Evolutionary conservation across 2,329 filamentous ascomycete species (phyloP).

Genomic region (Penicillium sp.): DNA sequence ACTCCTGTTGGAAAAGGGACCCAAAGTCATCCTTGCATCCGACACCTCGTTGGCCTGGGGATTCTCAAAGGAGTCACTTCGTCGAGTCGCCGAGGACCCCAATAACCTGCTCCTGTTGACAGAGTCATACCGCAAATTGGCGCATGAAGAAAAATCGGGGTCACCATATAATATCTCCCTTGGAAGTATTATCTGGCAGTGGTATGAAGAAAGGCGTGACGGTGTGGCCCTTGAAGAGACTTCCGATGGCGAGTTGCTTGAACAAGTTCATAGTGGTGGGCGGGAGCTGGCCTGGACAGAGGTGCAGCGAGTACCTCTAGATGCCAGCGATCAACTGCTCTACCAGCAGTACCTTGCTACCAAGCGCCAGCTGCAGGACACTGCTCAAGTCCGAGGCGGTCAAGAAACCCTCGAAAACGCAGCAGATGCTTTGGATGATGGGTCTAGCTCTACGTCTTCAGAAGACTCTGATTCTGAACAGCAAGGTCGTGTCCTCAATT

Average conservation of each 20-base stretch:
- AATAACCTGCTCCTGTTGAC: conserved; percentile 86
- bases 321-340: conserved; percentile 71
- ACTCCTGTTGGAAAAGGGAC: conserved; percentile 56
- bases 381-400: conserved; percentile 69
- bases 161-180: conserved; percentile 55
- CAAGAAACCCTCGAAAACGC: conserved; percentile 71
- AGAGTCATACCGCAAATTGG: conserved; percentile 56
- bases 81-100: conserved; percentile 70
- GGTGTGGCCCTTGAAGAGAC: conserved; percentile 61
- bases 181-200: conserved; percentile 75
- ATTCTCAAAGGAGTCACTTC: conserved; percentile 80
- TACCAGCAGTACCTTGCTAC: conserved; percentile 94
- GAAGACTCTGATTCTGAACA: conserved; percentile 88
- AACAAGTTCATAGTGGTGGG: conserved; percentile 67
- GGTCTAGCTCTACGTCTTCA: conserved; percentile 81
- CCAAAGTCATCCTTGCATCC: conserved; percentile 82
- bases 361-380: conserved; percentile 82
- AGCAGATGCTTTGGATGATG: conserved; percentile 70
- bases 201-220: conserved; percentile 70
- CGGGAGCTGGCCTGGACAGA: conserved; percentile 62
- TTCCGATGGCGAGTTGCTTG: conserved; percentile 58
- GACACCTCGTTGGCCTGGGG: conserved; percentile 93
- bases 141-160: conserved; percentile 20
- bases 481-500: conserved; percentile 87
- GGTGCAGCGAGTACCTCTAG: conserved; percentile 64